These are phyloP conservation scores for Chlorella ohadii DNA, from an alignment of 139 green algal species.

Conservation along the genomic window DNA sequence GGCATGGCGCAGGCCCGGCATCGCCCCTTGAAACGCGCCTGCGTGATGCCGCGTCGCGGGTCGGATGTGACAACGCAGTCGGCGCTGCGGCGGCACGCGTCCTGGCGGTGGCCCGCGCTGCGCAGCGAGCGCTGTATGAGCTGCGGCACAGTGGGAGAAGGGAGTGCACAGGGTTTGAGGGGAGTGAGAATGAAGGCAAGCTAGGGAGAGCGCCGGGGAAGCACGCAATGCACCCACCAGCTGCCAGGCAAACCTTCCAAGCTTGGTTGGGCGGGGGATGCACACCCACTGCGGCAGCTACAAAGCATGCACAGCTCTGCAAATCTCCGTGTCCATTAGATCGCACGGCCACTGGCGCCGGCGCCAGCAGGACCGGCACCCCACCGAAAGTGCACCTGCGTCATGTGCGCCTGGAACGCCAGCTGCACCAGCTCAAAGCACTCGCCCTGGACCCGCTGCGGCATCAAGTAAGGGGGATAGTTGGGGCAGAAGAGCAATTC, in stretches of 20 bases:
- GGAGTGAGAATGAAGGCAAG: too few species aligned
- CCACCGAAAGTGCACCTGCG: not conserved
- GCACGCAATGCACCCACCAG: too few species aligned
- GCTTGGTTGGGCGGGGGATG: too few species aligned
- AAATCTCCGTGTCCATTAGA: too few species aligned
- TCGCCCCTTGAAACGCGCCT: too few species aligned
- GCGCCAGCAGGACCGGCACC: not conserved
- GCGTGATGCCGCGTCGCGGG: slow-evolving; percentile 23
- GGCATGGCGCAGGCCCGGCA: too few species aligned
- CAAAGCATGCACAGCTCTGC: too few species aligned
- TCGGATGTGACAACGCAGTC: not conserved
- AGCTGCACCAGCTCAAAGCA: slow-evolving; percentile 42
- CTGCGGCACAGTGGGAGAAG: not conserved
- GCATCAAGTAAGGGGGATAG: not conserved
- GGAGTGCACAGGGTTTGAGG: not conserved
- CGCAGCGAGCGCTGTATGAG: slow-evolving; percentile 14
- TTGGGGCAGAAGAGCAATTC: too few species aligned
- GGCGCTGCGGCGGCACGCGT: not conserved
- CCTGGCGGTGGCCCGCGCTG: slow-evolving; percentile 22
- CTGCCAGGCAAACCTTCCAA: too few species aligned
- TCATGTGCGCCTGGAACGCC: slow-evolving; percentile 36
- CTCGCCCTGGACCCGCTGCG: slow-evolving; percentile 21
- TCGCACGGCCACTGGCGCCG: too few species aligned
- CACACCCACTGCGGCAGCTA: too few species aligned
- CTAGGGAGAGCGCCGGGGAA: too few species aligned